Evolutionary conservation across 2,329 filamentous ascomycete genomes (phyloP).

Genomic region (Leptographium wingfieldii): DNA sequence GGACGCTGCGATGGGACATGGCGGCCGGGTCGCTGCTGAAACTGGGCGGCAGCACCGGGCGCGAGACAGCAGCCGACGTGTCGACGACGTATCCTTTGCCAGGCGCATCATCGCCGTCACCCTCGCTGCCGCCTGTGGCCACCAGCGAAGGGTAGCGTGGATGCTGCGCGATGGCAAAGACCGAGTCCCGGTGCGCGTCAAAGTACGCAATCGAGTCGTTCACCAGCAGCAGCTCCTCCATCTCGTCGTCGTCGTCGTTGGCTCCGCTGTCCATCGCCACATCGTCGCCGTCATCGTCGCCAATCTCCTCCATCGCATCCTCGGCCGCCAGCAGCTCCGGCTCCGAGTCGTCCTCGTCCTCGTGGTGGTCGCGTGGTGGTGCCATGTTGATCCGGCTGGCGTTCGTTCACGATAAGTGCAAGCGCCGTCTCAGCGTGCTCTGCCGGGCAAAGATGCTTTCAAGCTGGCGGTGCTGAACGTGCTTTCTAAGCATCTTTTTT

Average conservation of each 20-base stretch:
- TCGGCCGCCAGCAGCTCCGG: conserved; percentile 63
- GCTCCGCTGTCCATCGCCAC: conserved; percentile 19
- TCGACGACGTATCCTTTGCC: conserved; percentile 84
- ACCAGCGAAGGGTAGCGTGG: conserved; percentile 65
- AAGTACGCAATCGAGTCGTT: conserved; percentile 95
- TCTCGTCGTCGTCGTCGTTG: conserved; percentile 26
- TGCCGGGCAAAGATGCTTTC: neutral
- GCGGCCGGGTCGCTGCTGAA: conserved; percentile 55
- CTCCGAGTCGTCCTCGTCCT: conserved; percentile 39
- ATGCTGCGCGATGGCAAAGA: conserved; percentile 93
- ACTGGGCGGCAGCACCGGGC: conserved; percentile 62
- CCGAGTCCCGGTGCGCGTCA: conserved; percentile 76
- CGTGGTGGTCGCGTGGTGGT: conserved; percentile 18
- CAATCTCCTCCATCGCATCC: conserved; percentile 66
- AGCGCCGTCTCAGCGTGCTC: too few species aligned
- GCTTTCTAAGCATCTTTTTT: conserved; percentile 1
- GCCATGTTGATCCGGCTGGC: neutral
- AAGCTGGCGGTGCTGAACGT: neutral
- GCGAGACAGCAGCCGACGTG: conserved; percentile 46
- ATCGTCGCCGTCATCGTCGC: conserved; percentile 46
- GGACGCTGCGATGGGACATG: conserved; percentile 35
- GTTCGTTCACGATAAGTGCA: neutral
- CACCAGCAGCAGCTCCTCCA: conserved; percentile 62
- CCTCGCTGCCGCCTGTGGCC: conserved; percentile 69
- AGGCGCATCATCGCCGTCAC: conserved; percentile 42